Conservation (phyloP, 352 stramenopile species). For the Phytophthora sansomeana region DNA sequence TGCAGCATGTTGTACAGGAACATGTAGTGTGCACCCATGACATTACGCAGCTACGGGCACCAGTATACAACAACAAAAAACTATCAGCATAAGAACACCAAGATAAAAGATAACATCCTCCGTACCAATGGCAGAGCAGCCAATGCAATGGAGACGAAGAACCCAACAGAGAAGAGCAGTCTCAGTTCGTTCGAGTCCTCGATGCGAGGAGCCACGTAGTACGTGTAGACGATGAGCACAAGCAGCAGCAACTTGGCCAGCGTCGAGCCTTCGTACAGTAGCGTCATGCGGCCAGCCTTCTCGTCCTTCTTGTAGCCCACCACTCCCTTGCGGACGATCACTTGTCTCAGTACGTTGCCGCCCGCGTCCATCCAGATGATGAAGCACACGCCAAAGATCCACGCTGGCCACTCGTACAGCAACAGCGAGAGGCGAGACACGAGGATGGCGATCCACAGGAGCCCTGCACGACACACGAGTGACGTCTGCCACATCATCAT, state of each 20-base stretch:
- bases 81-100: background rate
- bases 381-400: constrained; percentile 74
- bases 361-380: constrained; percentile 80
- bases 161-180: constrained; percentile 70
- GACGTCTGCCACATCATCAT: constrained; percentile 85
- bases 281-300: constrained; percentile 60
- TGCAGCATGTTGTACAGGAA: constrained; percentile 80
- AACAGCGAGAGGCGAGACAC: constrained; percentile 70
- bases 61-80: constrained; percentile 2
- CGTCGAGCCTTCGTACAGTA: constrained; percentile 74
- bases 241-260: constrained; percentile 77
- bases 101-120: too few species aligned
- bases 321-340: constrained; percentile 73
- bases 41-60: constrained; percentile 60
- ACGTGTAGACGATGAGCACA: constrained; percentile 78
- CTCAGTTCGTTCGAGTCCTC: constrained; percentile 58
- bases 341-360: constrained; percentile 67
- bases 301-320: constrained; percentile 73
- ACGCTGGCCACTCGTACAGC: constrained; percentile 71
- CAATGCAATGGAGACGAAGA: constrained; percentile 72
- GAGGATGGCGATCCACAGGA: constrained; percentile 72
- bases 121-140: constrained; percentile 63
- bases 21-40: constrained; percentile 81
- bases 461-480: constrained; percentile 66
- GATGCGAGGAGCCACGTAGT: constrained; percentile 67